Conservation (phyloP, 2,329 filamentous ascomycete genomes). For the Coniochaeta sp. region DNA sequence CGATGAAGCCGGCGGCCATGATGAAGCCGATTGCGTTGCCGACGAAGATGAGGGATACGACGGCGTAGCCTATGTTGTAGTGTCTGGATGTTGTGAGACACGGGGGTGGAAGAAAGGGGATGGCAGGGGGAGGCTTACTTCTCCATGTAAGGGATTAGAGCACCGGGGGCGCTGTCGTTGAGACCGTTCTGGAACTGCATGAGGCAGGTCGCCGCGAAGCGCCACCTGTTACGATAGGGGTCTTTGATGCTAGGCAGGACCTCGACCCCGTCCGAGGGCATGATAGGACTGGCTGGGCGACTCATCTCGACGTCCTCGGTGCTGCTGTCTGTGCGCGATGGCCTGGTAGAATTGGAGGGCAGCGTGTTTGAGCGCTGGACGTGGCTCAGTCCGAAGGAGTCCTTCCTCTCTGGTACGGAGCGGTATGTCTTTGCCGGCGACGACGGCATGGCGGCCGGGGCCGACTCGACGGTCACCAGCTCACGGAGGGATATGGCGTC, state of each 20-base stretch:
- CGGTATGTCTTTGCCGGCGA: slow-evolving; percentile 27
- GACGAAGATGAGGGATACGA: slow-evolving; percentile 78
- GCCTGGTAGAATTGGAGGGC: not conserved
- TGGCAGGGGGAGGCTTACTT: slow-evolving; percentile 27
- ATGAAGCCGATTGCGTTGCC: slow-evolving; percentile 74
- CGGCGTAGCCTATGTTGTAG: slow-evolving; percentile 68
- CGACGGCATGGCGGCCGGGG: slow-evolving; percentile 19
- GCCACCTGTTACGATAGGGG: slow-evolving; percentile 64
- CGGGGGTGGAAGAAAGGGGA: not conserved
- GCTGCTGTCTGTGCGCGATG: slow-evolving; percentile 11
- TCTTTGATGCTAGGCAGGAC: slow-evolving; percentile 51
- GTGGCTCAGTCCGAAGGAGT: slow-evolving; percentile 21
- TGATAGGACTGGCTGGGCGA: slow-evolving; percentile 37
- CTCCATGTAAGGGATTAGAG: slow-evolving; percentile 76
- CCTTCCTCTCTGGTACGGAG: slow-evolving; percentile 25
- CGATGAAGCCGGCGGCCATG: slow-evolving; percentile 61
- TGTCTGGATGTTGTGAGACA: slow-evolving; percentile 29
- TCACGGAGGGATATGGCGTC: slow-evolving; percentile 23
- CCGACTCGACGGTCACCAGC: slow-evolving; percentile 24
- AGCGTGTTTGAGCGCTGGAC: slow-evolving; percentile 5
- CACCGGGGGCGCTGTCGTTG: slow-evolving; percentile 69
- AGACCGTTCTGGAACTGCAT: slow-evolving; percentile 64
- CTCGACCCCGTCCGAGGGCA: slow-evolving; percentile 28
- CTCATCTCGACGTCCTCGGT: slow-evolving; percentile 43
- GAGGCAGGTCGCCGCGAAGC: slow-evolving; percentile 57